Conservation (phyloP, 305 asterid genomes). For the Fraxinus floribunda region DNA sequence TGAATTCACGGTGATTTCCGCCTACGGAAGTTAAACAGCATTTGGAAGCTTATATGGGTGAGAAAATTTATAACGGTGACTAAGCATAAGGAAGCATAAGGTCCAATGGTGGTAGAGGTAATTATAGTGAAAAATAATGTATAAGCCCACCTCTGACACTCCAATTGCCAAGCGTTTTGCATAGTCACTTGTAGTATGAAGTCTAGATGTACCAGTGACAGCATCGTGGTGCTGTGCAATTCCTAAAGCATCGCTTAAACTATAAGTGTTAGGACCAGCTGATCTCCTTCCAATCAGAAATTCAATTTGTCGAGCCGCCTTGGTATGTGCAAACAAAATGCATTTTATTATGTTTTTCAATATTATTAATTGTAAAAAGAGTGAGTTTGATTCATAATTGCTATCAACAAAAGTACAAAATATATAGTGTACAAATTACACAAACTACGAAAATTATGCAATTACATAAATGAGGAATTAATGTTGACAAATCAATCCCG, state of each 20-base stretch:
- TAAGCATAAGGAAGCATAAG: background rate
- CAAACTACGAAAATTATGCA: background rate
- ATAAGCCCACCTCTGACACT: slow-evolving; percentile 47
- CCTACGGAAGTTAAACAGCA: slow-evolving; percentile 33
- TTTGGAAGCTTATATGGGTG: background rate
- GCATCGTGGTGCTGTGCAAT: slow-evolving; percentile 90
- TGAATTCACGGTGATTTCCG: slow-evolving; percentile 53
- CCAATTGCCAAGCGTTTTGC: slow-evolving; percentile 83
- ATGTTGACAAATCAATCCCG: background rate
- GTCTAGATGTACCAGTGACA: slow-evolving; percentile 73
- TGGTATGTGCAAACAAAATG: background rate
- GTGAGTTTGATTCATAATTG: background rate
- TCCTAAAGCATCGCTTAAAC: slow-evolving; percentile 73
- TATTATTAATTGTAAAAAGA: background rate
- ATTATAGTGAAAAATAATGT: background rate
- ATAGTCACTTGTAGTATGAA: slow-evolving; percentile 79
- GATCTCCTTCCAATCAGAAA: slow-evolving; percentile 54
- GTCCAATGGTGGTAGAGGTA: background rate
- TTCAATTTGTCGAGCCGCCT: slow-evolving; percentile 90
- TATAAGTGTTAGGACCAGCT: slow-evolving; percentile 43
- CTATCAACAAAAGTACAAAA: background rate
- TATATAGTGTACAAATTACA: background rate
- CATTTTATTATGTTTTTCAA: background rate
- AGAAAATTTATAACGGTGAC: background rate
- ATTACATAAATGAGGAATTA: background rate